Evolutionary conservation across 2,329 filamentous ascomycete species (phyloP), one percentile per base, ranked within the genome.

Genomic region (Alternaria infectoria): DNA sequence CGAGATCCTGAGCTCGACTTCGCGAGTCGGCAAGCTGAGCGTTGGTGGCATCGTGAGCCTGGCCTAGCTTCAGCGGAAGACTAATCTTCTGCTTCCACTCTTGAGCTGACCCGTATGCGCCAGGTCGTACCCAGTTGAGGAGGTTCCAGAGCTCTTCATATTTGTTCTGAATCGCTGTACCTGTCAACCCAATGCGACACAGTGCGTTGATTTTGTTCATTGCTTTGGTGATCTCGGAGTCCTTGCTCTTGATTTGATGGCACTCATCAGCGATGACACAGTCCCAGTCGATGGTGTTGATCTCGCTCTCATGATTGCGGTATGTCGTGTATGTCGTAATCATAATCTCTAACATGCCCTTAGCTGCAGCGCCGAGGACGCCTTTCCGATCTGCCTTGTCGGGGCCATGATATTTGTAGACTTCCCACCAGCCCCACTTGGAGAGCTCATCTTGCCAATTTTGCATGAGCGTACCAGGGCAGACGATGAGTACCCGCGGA

Each of bases 61-160:
- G 96, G 1, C 96, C 96, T 55, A 94, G 83, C 58, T 91, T 92
- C 58, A 99, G 83, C 0, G 95, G 96, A 21, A 90, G 87, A 57
- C 90, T 90, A 62, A 99, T 93, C 40, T 87, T 89, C 19, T 86
- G 84, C 72, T 89, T 91, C 96, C 96, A 99, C 45, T 92, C 91
- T 6, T 86, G 83, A 10, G 91, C 81, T 0, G 89, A 87, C 0
- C 89, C 89, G 66, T 91, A 86, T 43, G 80, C 81, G 0, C 93
- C 95, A 0, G 96, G 96, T 70, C 96, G 96, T 0, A 93, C 94
- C 96, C 96, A 99, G 77, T 99, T 97, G 3, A 99, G 84, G 0
- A 99, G 84, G 0, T 93, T 96, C 95, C 95, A 99, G 1, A 99
- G 86, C 78, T 99, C 96, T 76, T 97, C 93, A 77, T 99, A 99